Percentiles rank a stretch among this genome's conserved stretches.
These are phyloP conservation scores for Schwanniomyces pseudopolymorphus DNA, from an alignment of 805 yeast species.

Conservation along the genomic window DNA sequence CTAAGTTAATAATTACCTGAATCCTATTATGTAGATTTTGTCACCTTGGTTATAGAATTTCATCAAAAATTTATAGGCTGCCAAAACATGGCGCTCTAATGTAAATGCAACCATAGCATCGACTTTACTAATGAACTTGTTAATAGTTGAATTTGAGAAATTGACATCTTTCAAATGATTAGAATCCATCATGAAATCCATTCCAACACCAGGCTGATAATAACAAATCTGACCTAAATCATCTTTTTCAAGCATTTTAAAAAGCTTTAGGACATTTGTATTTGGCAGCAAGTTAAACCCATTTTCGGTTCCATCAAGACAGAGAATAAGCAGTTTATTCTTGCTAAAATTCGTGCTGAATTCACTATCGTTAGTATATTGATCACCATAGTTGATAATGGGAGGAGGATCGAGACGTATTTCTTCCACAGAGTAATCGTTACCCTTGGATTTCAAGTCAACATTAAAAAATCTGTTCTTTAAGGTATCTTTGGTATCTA, in stretches of 20 bases:
- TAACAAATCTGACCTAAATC: slow-evolving; percentile 51
- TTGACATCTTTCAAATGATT: slow-evolving; percentile 18
- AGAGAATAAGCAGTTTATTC: slow-evolving; percentile 38
- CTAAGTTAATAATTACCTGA: slow-evolving; percentile 28
- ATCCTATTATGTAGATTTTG: slow-evolving; percentile 57
- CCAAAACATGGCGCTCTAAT: slow-evolving; percentile 54
- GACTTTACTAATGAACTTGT: slow-evolving; percentile 10
- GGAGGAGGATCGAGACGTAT: slow-evolving; percentile 3
- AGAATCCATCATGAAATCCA: slow-evolving; percentile 43
- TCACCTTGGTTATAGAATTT: slow-evolving; percentile 50
- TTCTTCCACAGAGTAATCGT: not conserved
- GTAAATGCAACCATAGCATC: slow-evolving; percentile 55
- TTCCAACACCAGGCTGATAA: slow-evolving; percentile 70
- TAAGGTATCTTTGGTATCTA: not conserved
- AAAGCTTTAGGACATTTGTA: slow-evolving; percentile 55
- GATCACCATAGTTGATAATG: not conserved
- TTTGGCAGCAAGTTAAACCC: slow-evolving; percentile 57
- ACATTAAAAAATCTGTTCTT: not conserved
- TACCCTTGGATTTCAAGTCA: not conserved
- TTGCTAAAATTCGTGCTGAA: not conserved
- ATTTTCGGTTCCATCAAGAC: slow-evolving; percentile 64
- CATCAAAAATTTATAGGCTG: slow-evolving; percentile 57
- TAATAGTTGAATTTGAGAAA: slow-evolving; percentile 8
- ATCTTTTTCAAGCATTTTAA: slow-evolving; percentile 49
- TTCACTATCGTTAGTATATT: not conserved